A percentile compares a stretch with the other conserved stretches of the same genome.
Evolutionary conservation across 805 yeast genomes (phyloP).

Genomic region (Zygosaccharomyces siamensis): DNA sequence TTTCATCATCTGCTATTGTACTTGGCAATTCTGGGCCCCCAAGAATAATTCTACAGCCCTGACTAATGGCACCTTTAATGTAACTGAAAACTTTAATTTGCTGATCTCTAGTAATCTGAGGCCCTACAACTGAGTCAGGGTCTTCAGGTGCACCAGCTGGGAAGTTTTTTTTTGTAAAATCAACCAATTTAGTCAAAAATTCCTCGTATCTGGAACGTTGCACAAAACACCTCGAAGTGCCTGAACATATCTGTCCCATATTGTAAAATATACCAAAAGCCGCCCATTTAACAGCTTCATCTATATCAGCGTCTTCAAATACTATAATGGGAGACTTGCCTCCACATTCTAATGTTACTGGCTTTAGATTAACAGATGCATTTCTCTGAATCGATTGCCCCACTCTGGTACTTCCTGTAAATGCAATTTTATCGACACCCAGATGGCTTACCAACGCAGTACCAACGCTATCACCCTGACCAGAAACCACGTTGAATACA

Average conservation of each 20-base stretch:
- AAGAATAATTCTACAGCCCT: slow-evolving; percentile 48
- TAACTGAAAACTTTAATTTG: slow-evolving; percentile 44
- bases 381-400: slow-evolving; percentile 42
- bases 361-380: slow-evolving; percentile 43
- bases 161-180: slow-evolving; percentile 35
- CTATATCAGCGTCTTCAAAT: slow-evolving; percentile 45
- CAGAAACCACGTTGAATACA: slow-evolving; percentile 44
- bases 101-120: slow-evolving; percentile 50
- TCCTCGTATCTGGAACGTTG: slow-evolving; percentile 52
- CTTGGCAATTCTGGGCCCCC: slow-evolving; percentile 41
- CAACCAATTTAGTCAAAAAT: slow-evolving; percentile 40
- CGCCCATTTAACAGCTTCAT: slow-evolving; percentile 48
- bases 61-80: slow-evolving; percentile 44
- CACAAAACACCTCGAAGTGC: slow-evolving; percentile 55
- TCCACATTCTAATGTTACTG: slow-evolving; percentile 48
- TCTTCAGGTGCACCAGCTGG: slow-evolving; percentile 45
- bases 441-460: slow-evolving; percentile 43
- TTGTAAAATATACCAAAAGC: slow-evolving; percentile 53
- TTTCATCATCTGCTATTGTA: slow-evolving; percentile 17
- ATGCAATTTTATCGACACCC: slow-evolving; percentile 47
- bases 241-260: slow-evolving; percentile 62
- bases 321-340: slow-evolving; percentile 48
- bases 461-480: slow-evolving; percentile 44
- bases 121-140: slow-evolving; percentile 44
- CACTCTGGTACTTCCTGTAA: slow-evolving; percentile 51